These are phyloP conservation scores for Pugionium cornutum DNA, from an alignment of 345 rosid species.

Conservation along the genomic window DNA sequence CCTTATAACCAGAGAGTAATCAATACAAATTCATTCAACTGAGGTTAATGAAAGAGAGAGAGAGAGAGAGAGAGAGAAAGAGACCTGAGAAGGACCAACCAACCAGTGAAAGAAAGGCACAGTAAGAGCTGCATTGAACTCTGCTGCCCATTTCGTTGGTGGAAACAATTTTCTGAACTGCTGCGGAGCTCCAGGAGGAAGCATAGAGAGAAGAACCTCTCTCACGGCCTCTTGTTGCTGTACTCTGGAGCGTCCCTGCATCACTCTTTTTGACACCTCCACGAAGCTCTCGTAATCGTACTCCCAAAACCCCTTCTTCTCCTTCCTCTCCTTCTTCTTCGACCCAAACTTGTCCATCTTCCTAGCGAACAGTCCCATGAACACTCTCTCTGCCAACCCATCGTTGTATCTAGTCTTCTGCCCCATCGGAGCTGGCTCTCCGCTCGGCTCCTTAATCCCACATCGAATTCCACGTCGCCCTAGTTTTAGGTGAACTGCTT, in stretches of 20 bases:
- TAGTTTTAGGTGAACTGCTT: slow-evolving; percentile 38
- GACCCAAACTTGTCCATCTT: slow-evolving; percentile 85
- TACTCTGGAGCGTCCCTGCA: slow-evolving; percentile 66
- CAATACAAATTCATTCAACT: too few relatives aligned
- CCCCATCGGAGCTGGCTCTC: slow-evolving; percentile 87
- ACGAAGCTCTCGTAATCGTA: slow-evolving; percentile 84
- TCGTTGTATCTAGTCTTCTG: slow-evolving; percentile 79
- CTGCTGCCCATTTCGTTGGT: slow-evolving; percentile 92
- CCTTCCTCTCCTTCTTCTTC: slow-evolving; percentile 32
- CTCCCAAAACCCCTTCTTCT: slow-evolving; percentile 53
- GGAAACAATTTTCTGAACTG: slow-evolving; percentile 94
- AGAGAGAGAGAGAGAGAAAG: too few relatives aligned
- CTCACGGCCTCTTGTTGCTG: slow-evolving; percentile 90
- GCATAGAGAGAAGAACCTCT: slow-evolving; percentile 90
- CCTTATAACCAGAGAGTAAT: slow-evolving; percentile 21
- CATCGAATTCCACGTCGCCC: slow-evolving; percentile 45
- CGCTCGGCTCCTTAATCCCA: slow-evolving; percentile 75
- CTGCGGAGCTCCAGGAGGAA: slow-evolving; percentile 91
- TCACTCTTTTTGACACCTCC: slow-evolving; percentile 80
- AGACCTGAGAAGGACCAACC: slow-evolving; percentile 82
- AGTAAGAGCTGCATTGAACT: slow-evolving; percentile 90
- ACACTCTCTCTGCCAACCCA: slow-evolving; percentile 74
- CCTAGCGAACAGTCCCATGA: slow-evolving; percentile 80
- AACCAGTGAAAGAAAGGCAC: slow-evolving; percentile 96
- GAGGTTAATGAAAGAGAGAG: too few relatives aligned